Evolutionary conservation across 2,329 filamentous ascomycete species (phyloP).

Genomic region (Xylaria sp.): DNA sequence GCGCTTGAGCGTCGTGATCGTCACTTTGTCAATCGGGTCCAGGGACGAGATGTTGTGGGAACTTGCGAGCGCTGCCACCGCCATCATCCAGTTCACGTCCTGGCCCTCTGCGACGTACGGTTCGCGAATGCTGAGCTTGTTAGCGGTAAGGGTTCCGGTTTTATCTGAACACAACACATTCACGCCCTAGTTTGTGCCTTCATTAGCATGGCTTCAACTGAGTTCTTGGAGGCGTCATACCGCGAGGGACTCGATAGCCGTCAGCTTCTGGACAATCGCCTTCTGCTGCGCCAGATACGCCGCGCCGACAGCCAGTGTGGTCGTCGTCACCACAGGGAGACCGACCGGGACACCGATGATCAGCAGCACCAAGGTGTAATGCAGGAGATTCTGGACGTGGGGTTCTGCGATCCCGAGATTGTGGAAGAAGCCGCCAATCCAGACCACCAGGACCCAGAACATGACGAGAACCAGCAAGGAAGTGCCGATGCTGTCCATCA

Average conservation of each 20-base stretch:
- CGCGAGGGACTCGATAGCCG: conserved; percentile 71
- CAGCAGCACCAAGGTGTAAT: conserved; percentile 66
- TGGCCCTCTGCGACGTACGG: conserved; percentile 73
- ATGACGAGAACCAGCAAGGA: conserved; percentile 71
- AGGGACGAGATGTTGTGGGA: conserved; percentile 77
- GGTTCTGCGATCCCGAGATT: conserved; percentile 63
- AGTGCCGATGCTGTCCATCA: conserved; percentile 77
- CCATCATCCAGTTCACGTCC: conserved; percentile 81
- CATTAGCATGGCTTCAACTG: too few relatives aligned
- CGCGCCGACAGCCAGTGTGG: conserved; percentile 72
- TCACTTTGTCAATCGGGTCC: conserved; percentile 76
- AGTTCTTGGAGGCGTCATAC: too few relatives aligned
- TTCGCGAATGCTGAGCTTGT: conserved; percentile 72
- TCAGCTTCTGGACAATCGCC: conserved; percentile 75
- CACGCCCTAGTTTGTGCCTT: too few relatives aligned
- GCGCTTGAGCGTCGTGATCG: conserved; percentile 70
- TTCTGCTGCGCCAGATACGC: conserved; percentile 74
- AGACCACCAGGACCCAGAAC: conserved; percentile 70
- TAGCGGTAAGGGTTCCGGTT: conserved; percentile 72
- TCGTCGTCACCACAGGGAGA: conserved; percentile 74
- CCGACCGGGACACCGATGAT: conserved; percentile 75
- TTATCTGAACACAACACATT: conserved; percentile 77
- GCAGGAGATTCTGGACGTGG: conserved; percentile 62
- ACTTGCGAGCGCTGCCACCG: conserved; percentile 70
- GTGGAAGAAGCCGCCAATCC: conserved; percentile 76